Evolutionary conservation across 1,284 basidiomycete species (phyloP).

Genomic region (Pseudomicrostroma phylloplanum): DNA sequence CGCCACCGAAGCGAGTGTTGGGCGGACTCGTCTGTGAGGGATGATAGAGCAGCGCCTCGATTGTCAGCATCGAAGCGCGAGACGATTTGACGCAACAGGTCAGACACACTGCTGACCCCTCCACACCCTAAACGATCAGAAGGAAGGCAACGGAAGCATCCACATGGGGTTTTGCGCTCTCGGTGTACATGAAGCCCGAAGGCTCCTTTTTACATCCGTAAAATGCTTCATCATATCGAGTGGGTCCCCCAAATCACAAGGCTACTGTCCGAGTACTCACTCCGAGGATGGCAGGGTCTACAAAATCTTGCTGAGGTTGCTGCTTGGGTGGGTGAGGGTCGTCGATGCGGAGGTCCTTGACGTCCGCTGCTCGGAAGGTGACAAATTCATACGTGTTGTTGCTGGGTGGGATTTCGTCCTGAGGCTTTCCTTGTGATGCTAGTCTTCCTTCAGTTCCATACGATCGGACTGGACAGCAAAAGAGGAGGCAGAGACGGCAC

Average conservation of each 20-base stretch:
- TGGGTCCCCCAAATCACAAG: not conserved
- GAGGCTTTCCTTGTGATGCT: constrained; percentile 52
- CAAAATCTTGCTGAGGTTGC: constrained; percentile 23
- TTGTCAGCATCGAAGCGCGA: no score
- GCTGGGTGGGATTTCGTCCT: constrained; percentile 50
- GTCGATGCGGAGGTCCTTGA: constrained; percentile 52
- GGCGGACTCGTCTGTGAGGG: no score
- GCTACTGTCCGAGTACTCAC: constrained; percentile 23
- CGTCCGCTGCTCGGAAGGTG: constrained; percentile 51
- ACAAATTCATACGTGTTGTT: constrained; percentile 57
- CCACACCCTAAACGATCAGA: constrained; percentile 53
- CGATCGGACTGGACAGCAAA: constrained; percentile 61
- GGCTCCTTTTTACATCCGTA: constrained; percentile 62
- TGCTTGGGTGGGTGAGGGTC: constrained; percentile 39
- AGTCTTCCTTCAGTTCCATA: constrained; percentile 80
- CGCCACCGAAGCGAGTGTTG: not conserved
- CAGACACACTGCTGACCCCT: no score
- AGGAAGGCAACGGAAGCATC: constrained; percentile 70
- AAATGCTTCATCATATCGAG: constrained; percentile 52
- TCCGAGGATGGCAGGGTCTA: constrained; percentile 42
- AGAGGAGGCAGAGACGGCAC: not conserved
- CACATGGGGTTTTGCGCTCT: constrained; percentile 66
- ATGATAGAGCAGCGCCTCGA: no score
- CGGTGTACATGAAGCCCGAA: constrained; percentile 56
- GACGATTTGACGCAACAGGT: no score